Evolutionary conservation across 169 alveolate species (phyloP).

Genomic region (Hepatocystis sp.): DNA sequence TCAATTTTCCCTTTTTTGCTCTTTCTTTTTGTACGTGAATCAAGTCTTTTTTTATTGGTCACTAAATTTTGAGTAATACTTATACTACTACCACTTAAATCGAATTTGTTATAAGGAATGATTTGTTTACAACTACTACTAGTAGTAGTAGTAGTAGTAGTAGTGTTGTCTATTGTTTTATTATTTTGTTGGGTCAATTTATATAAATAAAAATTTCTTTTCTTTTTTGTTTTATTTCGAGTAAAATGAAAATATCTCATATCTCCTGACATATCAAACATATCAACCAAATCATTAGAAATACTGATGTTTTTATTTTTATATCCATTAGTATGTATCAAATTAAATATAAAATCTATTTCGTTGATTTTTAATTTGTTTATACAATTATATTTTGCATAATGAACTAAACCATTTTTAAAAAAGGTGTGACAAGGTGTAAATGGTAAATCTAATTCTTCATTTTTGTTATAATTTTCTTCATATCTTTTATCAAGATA

Average conservation of each 20-base stretch:
- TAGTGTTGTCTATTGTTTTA: constrained; percentile 4
- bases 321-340: constrained; percentile 25
- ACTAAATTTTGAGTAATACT: too few species aligned
- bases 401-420: too few species aligned
- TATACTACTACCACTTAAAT: too few species aligned
- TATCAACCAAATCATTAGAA: constrained; percentile 21
- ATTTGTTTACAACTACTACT: too few species aligned
- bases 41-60: too few species aligned
- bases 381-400: too few species aligned
- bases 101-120: too few species aligned
- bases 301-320: constrained; percentile 5
- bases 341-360: constrained; percentile 29
- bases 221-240: constrained; percentile 29
- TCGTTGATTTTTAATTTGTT: constrained; percentile 64
- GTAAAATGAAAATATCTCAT: constrained; percentile 23
- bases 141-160: too few species aligned
- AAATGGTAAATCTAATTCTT: background rate
- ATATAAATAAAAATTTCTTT: constrained; percentile 18
- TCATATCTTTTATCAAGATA: constrained; percentile 21
- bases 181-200: constrained; percentile 2
- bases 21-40: too few species aligned
- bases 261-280: constrained; percentile 22
- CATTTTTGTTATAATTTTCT: constrained; percentile 1
- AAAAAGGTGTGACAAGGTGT: too few species aligned
- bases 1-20: too few species aligned